Percentiles rank a stretch among this genome's conserved stretches.
Evolutionary conservation across 768 basidiomycete species (phyloP).

Genomic region (Macrolepiota fuliginosa): DNA sequence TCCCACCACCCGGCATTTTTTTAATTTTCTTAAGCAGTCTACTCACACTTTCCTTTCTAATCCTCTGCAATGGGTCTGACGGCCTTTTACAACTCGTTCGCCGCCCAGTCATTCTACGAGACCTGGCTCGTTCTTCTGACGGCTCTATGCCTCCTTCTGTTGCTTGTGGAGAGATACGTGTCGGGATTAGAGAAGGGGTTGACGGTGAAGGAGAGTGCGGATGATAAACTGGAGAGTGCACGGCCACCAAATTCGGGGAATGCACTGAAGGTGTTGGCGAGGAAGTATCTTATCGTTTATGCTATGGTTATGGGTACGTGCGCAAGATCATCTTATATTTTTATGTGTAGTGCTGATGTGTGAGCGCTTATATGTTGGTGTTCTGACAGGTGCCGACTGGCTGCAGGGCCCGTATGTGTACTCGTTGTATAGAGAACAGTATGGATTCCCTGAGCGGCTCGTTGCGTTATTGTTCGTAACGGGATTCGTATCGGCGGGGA

Average conservation of each 20-base stretch:
- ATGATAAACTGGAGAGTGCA: conserved; percentile 20
- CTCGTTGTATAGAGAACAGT: conserved; percentile 70
- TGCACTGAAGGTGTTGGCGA: conserved; percentile 21
- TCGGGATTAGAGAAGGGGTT: conserved; percentile 4
- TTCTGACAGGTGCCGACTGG: conserved; percentile 67
- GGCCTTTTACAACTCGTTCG: neutral
- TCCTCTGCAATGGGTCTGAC: neutral
- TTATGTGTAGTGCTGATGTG: conserved; percentile 5
- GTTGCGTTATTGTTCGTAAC: conserved; percentile 77
- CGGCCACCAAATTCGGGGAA: conserved; percentile 9
- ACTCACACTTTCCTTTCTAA: neutral
- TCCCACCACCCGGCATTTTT: neutral
- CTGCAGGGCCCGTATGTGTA: conserved; percentile 80
- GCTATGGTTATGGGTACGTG: conserved; percentile 66
- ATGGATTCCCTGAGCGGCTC: conserved; percentile 55
- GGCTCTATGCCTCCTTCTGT: conserved; percentile 19
- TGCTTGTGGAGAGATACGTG: conserved; percentile 21
- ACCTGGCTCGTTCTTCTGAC: conserved; percentile 21
- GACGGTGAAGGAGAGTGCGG: conserved; percentile 14
- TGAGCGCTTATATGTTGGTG: neutral
- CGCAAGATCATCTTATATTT: neutral
- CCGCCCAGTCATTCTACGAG: conserved; percentile 23
- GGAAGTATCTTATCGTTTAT: conserved; percentile 65
- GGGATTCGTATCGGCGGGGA: conserved; percentile 68
- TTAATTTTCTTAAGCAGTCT: neutral